Evolutionary conservation across 202 grass and related monocot genomes (phyloP).

Genomic region (Carex sylvatica): DNA sequence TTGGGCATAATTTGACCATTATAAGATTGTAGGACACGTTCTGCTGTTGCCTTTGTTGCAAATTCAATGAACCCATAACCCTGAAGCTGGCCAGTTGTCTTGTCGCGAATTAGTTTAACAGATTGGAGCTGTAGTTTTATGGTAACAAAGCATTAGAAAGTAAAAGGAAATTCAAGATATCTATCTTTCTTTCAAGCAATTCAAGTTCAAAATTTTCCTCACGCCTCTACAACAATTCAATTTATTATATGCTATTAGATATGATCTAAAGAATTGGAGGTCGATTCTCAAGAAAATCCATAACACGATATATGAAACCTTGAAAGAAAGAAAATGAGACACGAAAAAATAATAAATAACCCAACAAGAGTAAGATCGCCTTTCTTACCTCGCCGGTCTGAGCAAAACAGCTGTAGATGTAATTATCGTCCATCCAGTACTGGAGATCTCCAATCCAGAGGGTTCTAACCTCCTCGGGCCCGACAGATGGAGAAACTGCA

Average conservation of each 20-base stretch:
- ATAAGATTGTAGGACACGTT: constrained; percentile 64
- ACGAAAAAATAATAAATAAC: not conserved
- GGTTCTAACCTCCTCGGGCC: constrained; percentile 64
- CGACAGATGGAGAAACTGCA: constrained; percentile 21
- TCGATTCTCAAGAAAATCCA: not conserved
- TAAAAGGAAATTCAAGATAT: not conserved
- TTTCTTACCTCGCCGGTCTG: constrained; percentile 57
- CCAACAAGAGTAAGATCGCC: constrained; percentile 19
- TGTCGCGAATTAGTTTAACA: constrained; percentile 91
- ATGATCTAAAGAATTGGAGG: not conserved
- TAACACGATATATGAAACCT: not conserved
- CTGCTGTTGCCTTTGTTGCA: constrained; percentile 59
- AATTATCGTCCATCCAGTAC: constrained; percentile 94
- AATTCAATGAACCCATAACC: constrained; percentile 98
- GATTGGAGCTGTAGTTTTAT: constrained; percentile 45
- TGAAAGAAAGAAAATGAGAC: not conserved
- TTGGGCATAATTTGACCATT: constrained; percentile 91
- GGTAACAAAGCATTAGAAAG: not conserved
- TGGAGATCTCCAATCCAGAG: constrained; percentile 93
- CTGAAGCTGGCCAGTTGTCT: constrained; percentile 65
- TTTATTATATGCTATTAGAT: not conserved
- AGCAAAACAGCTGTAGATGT: constrained; percentile 59
- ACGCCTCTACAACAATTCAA: not conserved
- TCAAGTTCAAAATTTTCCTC: not conserved
- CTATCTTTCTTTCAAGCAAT: not conserved